These are phyloP conservation scores for Penicillium canariense DNA, from an alignment of 495 filamentous ascomycete species.

Conservation along the genomic window DNA sequence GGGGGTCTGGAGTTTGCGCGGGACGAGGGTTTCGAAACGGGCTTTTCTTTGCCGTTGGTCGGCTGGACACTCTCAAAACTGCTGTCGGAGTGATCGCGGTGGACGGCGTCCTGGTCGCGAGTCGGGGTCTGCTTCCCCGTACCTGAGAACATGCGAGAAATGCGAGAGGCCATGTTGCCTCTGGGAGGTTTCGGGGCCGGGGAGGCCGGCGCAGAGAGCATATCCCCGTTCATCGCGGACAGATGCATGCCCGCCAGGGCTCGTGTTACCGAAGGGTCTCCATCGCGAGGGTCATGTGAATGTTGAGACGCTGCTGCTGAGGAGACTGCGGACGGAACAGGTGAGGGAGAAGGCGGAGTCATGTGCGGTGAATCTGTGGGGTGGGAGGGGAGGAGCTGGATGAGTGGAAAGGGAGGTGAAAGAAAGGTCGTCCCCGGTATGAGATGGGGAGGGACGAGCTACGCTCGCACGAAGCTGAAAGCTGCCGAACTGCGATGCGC, in stretches of 20 bases:
- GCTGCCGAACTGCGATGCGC: constrained; percentile 4
- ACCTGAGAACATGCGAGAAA: constrained; percentile 60
- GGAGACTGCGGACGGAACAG: constrained; percentile 46
- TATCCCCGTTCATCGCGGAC: constrained; percentile 40
- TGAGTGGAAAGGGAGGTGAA: constrained; percentile 5
- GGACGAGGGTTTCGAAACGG: constrained; percentile 33
- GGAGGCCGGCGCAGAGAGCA: constrained; percentile 27
- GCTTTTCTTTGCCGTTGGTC: constrained; percentile 29
- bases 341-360: constrained; percentile 46
- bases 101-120: constrained; percentile 30
- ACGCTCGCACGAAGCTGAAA: constrained; percentile 24
- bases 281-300: constrained; percentile 41
- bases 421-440: constrained; percentile 15
- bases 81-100: constrained; percentile 43
- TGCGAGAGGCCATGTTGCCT: constrained; percentile 55
- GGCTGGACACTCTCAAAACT: constrained; percentile 39
- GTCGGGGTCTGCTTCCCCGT: constrained; percentile 33
- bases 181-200: constrained; percentile 41
- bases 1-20: constrained; percentile 38
- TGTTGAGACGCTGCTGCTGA: constrained; percentile 44
- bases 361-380: constrained; percentile 39
- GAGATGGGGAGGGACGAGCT: constrained; percentile 13
- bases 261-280: constrained; percentile 46
- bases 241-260: constrained; percentile 48
- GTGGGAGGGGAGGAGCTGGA: not conserved